These are phyloP conservation scores for Sutorius eximius DNA, from an alignment of 1,284 basidiomycete genomes.

Conservation along the genomic window DNA sequence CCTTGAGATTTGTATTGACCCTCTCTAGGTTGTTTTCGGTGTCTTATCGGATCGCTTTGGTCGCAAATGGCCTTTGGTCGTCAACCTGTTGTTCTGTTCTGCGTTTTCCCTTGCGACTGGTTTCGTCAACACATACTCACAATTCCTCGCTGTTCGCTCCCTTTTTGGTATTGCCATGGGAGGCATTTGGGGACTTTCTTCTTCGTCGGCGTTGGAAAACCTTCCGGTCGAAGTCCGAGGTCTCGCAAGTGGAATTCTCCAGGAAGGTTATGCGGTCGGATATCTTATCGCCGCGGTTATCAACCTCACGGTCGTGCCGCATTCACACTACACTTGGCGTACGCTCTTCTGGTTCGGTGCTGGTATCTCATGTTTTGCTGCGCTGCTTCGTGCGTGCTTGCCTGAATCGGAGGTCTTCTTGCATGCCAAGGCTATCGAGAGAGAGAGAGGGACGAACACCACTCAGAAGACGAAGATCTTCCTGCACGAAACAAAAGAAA, in stretches of 20 bases:
- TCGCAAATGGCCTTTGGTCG: conserved; percentile 88
- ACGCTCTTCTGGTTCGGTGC: conserved; percentile 68
- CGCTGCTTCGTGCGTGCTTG: conserved; percentile 65
- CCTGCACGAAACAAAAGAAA: conserved; percentile 65
- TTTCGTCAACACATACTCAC: conserved; percentile 65
- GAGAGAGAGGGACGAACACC: conserved; percentile 40
- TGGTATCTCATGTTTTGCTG: conserved; percentile 76
- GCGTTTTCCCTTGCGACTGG: conserved; percentile 78
- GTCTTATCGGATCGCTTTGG: conserved; percentile 84
- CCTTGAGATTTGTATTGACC: neutral
- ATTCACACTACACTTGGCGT: conserved; percentile 54
- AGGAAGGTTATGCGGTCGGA: conserved; percentile 77
- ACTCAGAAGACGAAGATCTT: conserved; percentile 70
- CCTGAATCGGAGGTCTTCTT: conserved; percentile 85
- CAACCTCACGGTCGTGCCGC: conserved; percentile 73
- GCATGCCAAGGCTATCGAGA: conserved; percentile 54
- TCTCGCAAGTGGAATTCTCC: conserved; percentile 80
- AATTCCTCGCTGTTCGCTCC: conserved; percentile 73
- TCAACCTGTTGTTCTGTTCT: conserved; percentile 73
- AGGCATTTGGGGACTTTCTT: conserved; percentile 77
- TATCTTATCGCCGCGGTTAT: conserved; percentile 69
- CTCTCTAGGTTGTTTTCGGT: conserved; percentile 68
- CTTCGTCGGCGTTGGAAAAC: conserved; percentile 84
- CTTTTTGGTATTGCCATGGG: conserved; percentile 90
- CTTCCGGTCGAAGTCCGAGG: conserved; percentile 87